These are phyloP conservation scores for Epichloe hybrida DNA, from an alignment of 2,329 filamentous ascomycete genomes.

Conservation along the genomic window DNA sequence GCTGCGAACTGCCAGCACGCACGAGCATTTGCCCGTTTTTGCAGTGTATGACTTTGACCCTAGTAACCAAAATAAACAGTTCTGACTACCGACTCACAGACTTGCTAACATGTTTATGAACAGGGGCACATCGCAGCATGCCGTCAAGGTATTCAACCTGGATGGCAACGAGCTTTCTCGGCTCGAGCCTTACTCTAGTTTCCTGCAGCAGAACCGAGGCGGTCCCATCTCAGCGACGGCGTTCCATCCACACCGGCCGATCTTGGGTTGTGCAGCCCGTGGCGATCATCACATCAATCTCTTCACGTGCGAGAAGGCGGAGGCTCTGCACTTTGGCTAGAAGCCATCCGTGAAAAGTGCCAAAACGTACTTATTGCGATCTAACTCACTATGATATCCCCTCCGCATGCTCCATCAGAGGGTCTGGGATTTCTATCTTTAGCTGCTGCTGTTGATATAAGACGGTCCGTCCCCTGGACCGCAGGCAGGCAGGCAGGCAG, in stretches of 20 bases:
- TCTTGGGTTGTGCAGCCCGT: constrained; percentile 74
- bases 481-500: no score
- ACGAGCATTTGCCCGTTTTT: constrained; percentile 94
- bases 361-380: constrained; percentile 1
- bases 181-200: constrained; percentile 81
- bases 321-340: constrained; percentile 20
- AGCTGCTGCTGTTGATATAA: not conserved
- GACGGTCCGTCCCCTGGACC: no score
- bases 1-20: constrained; percentile 74
- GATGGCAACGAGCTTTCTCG: constrained; percentile 66
- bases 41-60: constrained; percentile 53
- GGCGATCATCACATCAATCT: constrained; percentile 87
- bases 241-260: constrained; percentile 89
- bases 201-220: constrained; percentile 67
- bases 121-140: constrained; percentile 77
- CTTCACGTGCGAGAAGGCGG: constrained; percentile 53
- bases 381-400: constrained; percentile 2
- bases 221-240: constrained; percentile 77
- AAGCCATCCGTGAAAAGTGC: constrained; percentile 3
- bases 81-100: not conserved
- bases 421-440: not conserved
- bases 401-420: not conserved
- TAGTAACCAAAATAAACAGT: not conserved
- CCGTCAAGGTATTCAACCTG: constrained; percentile 86
- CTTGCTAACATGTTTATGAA: constrained; percentile 1